Evolutionary conservation across 352 stramenopile genomes (phyloP).

Genomic region (Elongisporangium prolatum): DNA sequence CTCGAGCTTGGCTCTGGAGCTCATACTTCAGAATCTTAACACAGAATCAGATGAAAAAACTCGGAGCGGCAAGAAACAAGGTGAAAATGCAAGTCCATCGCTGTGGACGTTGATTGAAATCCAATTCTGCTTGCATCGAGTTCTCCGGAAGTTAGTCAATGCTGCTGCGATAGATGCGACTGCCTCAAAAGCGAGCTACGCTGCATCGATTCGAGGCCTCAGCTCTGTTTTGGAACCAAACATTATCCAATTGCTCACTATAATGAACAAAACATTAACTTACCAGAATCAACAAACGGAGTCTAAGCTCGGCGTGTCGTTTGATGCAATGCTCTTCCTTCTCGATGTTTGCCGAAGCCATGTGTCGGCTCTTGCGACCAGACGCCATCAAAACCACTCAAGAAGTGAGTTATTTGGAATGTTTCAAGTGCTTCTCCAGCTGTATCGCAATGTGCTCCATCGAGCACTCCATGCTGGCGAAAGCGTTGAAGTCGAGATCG

Average conservation of each 20-base stretch:
- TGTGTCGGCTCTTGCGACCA: background rate
- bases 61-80: background rate
- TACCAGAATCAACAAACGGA: background rate
- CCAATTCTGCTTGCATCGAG: constrained; percentile 45
- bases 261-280: constrained; percentile 11
- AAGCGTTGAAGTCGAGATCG: background rate
- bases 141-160: constrained; percentile 32
- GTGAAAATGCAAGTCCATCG: constrained; percentile 6
- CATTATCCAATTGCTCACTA: constrained; percentile 13
- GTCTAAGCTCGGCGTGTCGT: constrained; percentile 20
- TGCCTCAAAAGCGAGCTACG: constrained; percentile 33
- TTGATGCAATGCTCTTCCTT: constrained; percentile 31
- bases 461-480: constrained; percentile 2
- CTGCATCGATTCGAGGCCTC: constrained; percentile 23
- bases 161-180: constrained; percentile 19
- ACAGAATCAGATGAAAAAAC: background rate
- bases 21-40: background rate
- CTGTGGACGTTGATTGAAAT: constrained; percentile 52
- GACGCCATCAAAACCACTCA: background rate
- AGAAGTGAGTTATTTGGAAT: constrained; percentile 5
- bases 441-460: constrained; percentile 32
- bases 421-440: constrained; percentile 23
- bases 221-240: constrained; percentile 28
- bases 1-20: background rate
- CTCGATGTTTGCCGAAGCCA: constrained; percentile 26